Evolutionary conservation across 2,329 filamentous ascomycete species (phyloP).

Genomic region (Knufia fluminis): DNA sequence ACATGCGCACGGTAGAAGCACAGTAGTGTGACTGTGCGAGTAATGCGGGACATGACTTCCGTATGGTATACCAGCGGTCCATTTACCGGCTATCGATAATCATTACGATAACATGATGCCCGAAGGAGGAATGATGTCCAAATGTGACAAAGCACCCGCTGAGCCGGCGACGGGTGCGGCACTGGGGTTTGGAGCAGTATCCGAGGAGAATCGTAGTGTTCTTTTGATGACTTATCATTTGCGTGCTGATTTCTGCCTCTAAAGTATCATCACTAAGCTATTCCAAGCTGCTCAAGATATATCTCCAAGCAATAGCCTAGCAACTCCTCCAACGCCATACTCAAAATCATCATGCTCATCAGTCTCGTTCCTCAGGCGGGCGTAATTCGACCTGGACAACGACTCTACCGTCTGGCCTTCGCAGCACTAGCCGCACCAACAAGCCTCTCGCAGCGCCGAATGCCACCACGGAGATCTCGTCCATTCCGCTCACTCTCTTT

Average conservation of each 20-base stretch:
- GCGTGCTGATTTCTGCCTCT: not conserved
- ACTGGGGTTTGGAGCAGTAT: not conserved
- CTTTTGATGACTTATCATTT: not conserved
- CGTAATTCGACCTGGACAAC: constrained; percentile 6
- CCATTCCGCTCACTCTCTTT: constrained; percentile 21
- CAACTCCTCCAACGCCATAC: constrained; percentile 11
- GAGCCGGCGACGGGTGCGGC: not conserved
- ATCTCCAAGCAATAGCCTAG: not conserved
- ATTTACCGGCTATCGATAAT: not conserved
- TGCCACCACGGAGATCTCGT: constrained; percentile 18
- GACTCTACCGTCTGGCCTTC: constrained; percentile 6
- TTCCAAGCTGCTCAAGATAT: not conserved
- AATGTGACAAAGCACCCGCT: not conserved
- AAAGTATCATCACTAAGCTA: too few species aligned
- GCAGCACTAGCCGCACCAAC: constrained; percentile 11
- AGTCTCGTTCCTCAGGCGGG: not conserved
- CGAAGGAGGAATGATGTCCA: not conserved
- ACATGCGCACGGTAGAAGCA: not conserved
- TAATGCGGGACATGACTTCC: too few species aligned
- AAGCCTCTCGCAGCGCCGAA: constrained; percentile 20
- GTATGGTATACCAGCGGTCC: too few species aligned
- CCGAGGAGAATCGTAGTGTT: not conserved
- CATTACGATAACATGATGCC: not conserved
- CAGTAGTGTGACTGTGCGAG: not conserved
- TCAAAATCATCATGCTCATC: too few species aligned